A percentile compares a stretch with the other conserved stretches of the same genome.
Evolutionary conservation across 805 yeast species (phyloP).

Genomic region (Lachancea fermentati): DNA sequence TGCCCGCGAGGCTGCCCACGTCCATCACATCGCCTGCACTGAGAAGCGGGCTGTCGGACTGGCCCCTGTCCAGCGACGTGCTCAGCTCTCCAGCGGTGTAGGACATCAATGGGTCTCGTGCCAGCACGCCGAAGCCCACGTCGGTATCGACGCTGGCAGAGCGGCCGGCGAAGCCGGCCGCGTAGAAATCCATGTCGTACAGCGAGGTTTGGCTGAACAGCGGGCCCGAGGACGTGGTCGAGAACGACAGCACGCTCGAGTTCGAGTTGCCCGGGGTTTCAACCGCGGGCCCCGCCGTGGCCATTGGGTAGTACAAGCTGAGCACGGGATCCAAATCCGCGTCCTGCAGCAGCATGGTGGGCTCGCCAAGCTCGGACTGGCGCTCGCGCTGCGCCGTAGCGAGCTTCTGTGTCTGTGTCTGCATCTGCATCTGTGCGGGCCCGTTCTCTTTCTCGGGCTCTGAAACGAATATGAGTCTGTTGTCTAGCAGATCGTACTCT

Average conservation of each 20-base stretch:
- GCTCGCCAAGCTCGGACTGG: background rate
- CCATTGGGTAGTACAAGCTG: constrained; percentile 9
- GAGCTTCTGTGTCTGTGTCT: background rate
- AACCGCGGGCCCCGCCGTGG: constrained; percentile 5
- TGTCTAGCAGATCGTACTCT: constrained; percentile 2
- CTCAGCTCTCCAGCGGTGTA: background rate
- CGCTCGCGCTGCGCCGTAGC: background rate
- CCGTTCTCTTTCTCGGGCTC: background rate
- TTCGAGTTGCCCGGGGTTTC: background rate
- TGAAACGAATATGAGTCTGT: constrained; percentile 1
- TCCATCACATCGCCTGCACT: background rate
- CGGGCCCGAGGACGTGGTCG: constrained; percentile 3
- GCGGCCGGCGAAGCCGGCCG: constrained; percentile 1
- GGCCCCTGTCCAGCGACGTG: background rate
- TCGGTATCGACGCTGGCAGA: background rate
- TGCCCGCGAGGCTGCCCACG: background rate
- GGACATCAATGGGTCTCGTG: background rate
- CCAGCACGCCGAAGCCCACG: background rate
- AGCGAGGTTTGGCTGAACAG: constrained; percentile 4
- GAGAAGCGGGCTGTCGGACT: background rate
- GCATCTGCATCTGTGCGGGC: background rate
- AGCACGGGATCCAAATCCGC: constrained; percentile 3
- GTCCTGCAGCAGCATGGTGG: background rate
- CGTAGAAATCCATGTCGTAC: constrained; percentile 7
- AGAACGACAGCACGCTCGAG: constrained; percentile 1